Percentiles rank a stretch among this genome's conserved stretches.
Conservation (phyloP, 805 yeast genomes). For the Suhomyces vadensis region DNA sequence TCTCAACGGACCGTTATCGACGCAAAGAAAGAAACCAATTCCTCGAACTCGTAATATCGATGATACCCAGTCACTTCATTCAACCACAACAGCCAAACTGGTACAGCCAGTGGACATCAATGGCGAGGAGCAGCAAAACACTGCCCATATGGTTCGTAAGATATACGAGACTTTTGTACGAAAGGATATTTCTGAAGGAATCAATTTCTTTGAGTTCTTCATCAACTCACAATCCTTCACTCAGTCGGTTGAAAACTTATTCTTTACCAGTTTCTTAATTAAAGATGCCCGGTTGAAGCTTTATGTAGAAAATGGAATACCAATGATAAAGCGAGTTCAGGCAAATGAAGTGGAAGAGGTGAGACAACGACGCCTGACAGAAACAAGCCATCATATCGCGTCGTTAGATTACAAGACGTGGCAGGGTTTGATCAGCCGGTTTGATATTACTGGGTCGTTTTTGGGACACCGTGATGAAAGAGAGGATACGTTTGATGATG, state of each 20-base stretch:
- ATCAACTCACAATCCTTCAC: slow-evolving; percentile 76
- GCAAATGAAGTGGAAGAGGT: slow-evolving; percentile 20
- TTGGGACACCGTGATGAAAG: slow-evolving; percentile 43
- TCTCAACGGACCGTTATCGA: slow-evolving; percentile 68
- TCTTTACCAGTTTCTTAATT: slow-evolving; percentile 77
- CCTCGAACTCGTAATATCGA: slow-evolving; percentile 35
- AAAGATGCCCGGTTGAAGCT: slow-evolving; percentile 67
- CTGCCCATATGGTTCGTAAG: slow-evolving; percentile 61
- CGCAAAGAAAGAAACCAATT: slow-evolving; percentile 52
- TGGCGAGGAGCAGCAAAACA: slow-evolving; percentile 50
- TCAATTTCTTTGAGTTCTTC: slow-evolving; percentile 65
- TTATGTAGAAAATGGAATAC: slow-evolving; percentile 48
- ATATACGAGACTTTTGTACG: slow-evolving; percentile 45
- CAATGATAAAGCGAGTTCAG: slow-evolving; percentile 41
- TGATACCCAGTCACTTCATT: slow-evolving; percentile 38
- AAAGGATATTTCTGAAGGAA: slow-evolving; percentile 32
- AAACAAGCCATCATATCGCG: slow-evolving; percentile 66
- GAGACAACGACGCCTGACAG: slow-evolving; percentile 20
- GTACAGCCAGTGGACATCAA: slow-evolving; percentile 54
- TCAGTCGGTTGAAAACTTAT: slow-evolving; percentile 81
- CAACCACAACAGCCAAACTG: slow-evolving; percentile 53
- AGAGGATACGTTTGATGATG: slow-evolving; percentile 27
- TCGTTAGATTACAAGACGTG: slow-evolving; percentile 69
- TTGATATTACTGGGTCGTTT: slow-evolving; percentile 56
- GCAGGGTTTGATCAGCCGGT: slow-evolving; percentile 54